phyloP scores from a whole-genome alignment of 1,139 yeast genomes.

The Lizanozyma gosingica region DNA sequence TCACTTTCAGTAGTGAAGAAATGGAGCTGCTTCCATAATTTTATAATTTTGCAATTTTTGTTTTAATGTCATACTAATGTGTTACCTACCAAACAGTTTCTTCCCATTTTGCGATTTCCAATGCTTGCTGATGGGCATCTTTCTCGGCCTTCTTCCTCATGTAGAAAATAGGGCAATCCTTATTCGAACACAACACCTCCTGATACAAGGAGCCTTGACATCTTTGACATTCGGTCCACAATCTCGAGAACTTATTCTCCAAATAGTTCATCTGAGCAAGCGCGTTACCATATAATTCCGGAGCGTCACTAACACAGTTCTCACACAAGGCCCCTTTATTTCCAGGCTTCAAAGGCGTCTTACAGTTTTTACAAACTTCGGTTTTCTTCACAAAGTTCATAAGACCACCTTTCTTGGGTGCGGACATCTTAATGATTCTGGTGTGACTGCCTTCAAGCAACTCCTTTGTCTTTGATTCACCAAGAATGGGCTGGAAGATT shows the following conservation, averaged over 20 bases:
- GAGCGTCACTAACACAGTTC: slow-evolving; percentile 68
- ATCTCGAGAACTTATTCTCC: slow-evolving; percentile 74
- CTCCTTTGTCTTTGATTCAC: slow-evolving; percentile 74
- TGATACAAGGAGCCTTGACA: slow-evolving; percentile 96
- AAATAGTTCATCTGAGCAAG: slow-evolving; percentile 71
- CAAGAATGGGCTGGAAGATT: slow-evolving; percentile 91
- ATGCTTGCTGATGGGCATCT: slow-evolving; percentile 62
- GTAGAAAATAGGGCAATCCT: slow-evolving; percentile 95
- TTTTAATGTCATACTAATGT: no score
- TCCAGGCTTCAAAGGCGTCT: slow-evolving; percentile 59
- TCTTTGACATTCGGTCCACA: slow-evolving; percentile 98
- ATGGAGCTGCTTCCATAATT: not conserved
- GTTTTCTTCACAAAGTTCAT: slow-evolving; percentile 90
- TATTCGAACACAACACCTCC: slow-evolving; percentile 90
- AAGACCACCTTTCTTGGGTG: slow-evolving; percentile 66
- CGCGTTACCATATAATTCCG: slow-evolving; percentile 71
- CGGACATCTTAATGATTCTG: slow-evolving; percentile 60
- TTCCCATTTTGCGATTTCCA: slow-evolving; percentile 69
- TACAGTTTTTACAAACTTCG: slow-evolving; percentile 83
- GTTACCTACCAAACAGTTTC: slow-evolving; percentile 44
- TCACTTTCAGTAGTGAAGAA: not conserved
- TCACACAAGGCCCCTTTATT: slow-evolving; percentile 76
- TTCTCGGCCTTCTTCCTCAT: slow-evolving; percentile 95
- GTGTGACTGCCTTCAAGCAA: slow-evolving; percentile 78
- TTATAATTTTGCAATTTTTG: not conserved